A percentile compares a stretch with the other conserved stretches of the same genome.
Conservation (phyloP, 306 rosid species). For the Sicyos baderoa region DNA sequence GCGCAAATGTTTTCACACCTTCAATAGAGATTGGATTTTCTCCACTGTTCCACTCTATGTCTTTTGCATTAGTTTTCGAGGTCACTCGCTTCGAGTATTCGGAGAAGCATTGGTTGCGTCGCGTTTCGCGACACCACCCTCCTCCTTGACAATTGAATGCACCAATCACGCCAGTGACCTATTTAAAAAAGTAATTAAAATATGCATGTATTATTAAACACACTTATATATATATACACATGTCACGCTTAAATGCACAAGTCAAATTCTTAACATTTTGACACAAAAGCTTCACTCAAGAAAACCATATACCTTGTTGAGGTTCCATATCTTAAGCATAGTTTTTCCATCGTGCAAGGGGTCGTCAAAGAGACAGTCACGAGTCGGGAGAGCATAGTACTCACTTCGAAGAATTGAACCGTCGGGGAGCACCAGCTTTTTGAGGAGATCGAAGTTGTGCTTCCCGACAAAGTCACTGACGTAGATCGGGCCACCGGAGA, state of each 20-base stretch:
- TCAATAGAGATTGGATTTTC: slow-evolving; percentile 49
- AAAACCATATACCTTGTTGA: slow-evolving; percentile 51
- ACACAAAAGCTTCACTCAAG: too few relatives aligned
- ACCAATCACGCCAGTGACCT: slow-evolving; percentile 83
- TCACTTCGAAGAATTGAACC: slow-evolving; percentile 79
- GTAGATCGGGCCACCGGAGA: slow-evolving; percentile 90
- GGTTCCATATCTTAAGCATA: slow-evolving; percentile 93
- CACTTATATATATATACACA: too few relatives aligned
- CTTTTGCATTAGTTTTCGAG: slow-evolving; percentile 44
- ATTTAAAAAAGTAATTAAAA: too few relatives aligned
- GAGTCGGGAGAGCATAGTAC: slow-evolving; percentile 73
- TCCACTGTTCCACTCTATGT: slow-evolving; percentile 74
- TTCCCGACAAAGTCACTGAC: slow-evolving; percentile 68
- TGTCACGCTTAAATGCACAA: too few relatives aligned
- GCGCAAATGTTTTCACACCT: slow-evolving; percentile 41
- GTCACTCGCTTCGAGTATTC: slow-evolving; percentile 51
- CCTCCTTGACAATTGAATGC: slow-evolving; percentile 97
- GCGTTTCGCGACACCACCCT: slow-evolving; percentile 66
- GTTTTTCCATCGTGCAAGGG: slow-evolving; percentile 90
- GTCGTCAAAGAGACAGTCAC: slow-evolving; percentile 70
- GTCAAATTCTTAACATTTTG: too few relatives aligned
- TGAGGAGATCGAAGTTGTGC: slow-evolving; percentile 72
- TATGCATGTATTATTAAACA: too few relatives aligned
- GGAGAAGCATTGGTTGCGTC: slow-evolving; percentile 63
- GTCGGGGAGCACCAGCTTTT: slow-evolving; percentile 64